Evolutionary conservation across 2,329 filamentous ascomycete species (phyloP).

Genomic region (Epichloe typhina): DNA sequence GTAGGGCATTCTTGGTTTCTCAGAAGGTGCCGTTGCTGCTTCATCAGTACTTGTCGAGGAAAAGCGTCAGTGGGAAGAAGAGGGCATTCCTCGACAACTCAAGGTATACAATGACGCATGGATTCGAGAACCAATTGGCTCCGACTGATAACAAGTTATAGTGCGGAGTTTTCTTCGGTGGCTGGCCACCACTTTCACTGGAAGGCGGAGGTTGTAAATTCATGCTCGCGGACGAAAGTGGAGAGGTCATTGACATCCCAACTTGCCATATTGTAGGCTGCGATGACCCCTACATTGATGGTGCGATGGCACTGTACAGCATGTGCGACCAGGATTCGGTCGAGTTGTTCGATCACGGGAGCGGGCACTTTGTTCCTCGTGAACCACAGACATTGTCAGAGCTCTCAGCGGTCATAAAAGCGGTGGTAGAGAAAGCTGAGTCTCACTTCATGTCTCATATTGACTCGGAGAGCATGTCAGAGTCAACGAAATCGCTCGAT

Average conservation of each 20-base stretch:
- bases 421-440: background rate
- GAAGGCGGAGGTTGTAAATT: conserved; percentile 24
- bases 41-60: conserved; percentile 40
- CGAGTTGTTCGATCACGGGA: conserved; percentile 50
- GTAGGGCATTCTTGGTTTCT: conserved; percentile 44
- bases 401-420: conserved; percentile 15
- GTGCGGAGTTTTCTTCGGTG: conserved; percentile 36
- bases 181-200: conserved; percentile 38
- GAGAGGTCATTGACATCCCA: conserved; percentile 35
- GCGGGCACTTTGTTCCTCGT: conserved; percentile 48
- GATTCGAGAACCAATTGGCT: background rate
- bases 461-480: background rate
- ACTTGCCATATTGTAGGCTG: conserved; percentile 41
- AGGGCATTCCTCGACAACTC: conserved; percentile 21
- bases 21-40: conserved; percentile 44
- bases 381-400: conserved; percentile 35
- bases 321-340: conserved; percentile 47
- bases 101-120: conserved; percentile 16
- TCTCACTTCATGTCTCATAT: background rate
- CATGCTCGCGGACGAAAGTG: conserved; percentile 34
- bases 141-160: conserved; percentile 15
- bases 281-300: conserved; percentile 46
- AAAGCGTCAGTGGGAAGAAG: conserved; percentile 21
- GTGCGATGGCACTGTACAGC: conserved; percentile 47
- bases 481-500: background rate